These are phyloP conservation scores for Platismatia glauca DNA, from an alignment of 495 filamentous ascomycete genomes.

Conservation along the genomic window DNA sequence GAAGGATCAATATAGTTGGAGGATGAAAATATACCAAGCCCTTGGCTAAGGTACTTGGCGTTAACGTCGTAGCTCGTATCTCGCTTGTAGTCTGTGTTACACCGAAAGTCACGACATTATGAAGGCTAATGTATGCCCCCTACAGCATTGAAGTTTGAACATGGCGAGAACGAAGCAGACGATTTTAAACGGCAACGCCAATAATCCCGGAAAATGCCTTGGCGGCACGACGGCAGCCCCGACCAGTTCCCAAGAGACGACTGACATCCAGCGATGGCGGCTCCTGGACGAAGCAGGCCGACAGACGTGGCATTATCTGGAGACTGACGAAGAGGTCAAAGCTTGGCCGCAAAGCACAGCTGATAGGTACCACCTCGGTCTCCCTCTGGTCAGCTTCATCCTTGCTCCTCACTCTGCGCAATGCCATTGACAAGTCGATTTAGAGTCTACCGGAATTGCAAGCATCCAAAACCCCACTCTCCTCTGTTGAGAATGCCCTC, in stretches of 20 bases:
- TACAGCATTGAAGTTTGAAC: not conserved
- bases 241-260: constrained; percentile 30
- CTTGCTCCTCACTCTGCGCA: not conserved
- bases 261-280: constrained; percentile 77
- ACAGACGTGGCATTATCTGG: constrained; percentile 90
- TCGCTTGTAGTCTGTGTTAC: not conserved
- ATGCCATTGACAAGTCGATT: constrained; percentile 15
- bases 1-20: no score
- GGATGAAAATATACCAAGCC: no score
- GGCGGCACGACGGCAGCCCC: constrained; percentile 9
- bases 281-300: constrained; percentile 71
- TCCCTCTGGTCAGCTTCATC: constrained; percentile 47
- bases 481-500: constrained; percentile 72
- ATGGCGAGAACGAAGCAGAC: constrained; percentile 3
- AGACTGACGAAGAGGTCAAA: constrained; percentile 61
- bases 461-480: constrained; percentile 60
- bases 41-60: no score
- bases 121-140: not conserved
- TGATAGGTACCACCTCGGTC: constrained; percentile 75
- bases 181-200: constrained; percentile 15
- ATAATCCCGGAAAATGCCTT: not conserved
- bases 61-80: no score
- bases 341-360: constrained; percentile 77
- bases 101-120: not conserved
- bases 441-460: constrained; percentile 67